These are phyloP conservation scores for Eimeria acervulina DNA, from an alignment of 169 alveolate genomes.

Conservation along the genomic window DNA sequence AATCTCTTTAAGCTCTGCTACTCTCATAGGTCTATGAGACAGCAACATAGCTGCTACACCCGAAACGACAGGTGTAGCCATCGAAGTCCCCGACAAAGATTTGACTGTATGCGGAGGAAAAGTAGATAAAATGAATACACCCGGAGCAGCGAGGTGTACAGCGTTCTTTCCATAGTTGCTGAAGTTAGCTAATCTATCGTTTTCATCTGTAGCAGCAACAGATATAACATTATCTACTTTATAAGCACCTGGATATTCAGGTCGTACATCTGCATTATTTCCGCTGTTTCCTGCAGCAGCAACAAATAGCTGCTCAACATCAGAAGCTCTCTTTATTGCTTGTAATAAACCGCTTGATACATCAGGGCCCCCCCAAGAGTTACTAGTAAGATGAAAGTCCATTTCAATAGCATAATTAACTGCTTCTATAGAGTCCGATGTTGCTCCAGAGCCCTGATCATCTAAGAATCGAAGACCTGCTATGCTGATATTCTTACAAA, in stretches of 20 bases:
- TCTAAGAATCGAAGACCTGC: slow-evolving; percentile 85
- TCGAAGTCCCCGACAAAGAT: slow-evolving; percentile 86
- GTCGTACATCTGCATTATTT: slow-evolving; percentile 85
- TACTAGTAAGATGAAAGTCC: slow-evolving; percentile 87
- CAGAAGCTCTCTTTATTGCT: slow-evolving; percentile 86
- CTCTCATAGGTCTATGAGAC: slow-evolving; percentile 29
- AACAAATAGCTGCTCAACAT: slow-evolving; percentile 86
- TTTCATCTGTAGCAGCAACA: slow-evolving; percentile 85
- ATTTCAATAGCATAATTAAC: slow-evolving; percentile 86
- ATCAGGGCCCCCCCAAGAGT: slow-evolving; percentile 90
- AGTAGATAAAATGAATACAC: slow-evolving; percentile 84
- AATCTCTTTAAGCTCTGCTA: background rate
- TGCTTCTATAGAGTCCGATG: slow-evolving; percentile 86
- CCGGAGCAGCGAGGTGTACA: slow-evolving; percentile 81
- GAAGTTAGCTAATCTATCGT: slow-evolving; percentile 28
- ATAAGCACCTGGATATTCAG: slow-evolving; percentile 86
- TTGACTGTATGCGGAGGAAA: slow-evolving; percentile 81
- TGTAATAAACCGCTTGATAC: slow-evolving; percentile 79
- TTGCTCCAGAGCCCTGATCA: slow-evolving; percentile 84
- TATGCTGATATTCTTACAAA: slow-evolving; percentile 83
- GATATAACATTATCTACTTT: slow-evolving; percentile 84
- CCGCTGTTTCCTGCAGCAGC: slow-evolving; percentile 89
- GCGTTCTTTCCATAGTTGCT: slow-evolving; percentile 59
- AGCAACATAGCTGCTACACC: slow-evolving; percentile 83
- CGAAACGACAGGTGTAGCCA: slow-evolving; percentile 87